Conservation (phyloP, 2,329 filamentous ascomycete genomes). For the Alternaria brassicae region DNA sequence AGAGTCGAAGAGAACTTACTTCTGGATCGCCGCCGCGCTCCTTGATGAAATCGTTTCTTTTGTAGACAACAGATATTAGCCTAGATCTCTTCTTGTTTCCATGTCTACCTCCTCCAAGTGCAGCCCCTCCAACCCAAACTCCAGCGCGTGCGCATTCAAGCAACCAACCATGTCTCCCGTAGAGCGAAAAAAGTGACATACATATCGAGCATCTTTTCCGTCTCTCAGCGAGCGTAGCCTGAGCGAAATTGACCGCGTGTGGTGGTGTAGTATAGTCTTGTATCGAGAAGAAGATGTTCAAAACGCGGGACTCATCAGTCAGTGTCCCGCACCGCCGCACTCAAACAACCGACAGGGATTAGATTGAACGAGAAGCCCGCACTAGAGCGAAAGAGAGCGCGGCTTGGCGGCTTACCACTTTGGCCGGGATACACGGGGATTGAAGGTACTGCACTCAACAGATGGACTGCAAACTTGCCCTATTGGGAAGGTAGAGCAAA, state of each 20-base stretch:
- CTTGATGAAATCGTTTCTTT: conserved; percentile 62
- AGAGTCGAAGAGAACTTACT: conserved; percentile 13
- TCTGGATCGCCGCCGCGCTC: conserved; percentile 92
- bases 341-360: conserved; percentile 13
- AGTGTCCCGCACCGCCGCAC: conserved; percentile 12
- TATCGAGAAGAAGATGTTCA: conserved; percentile 3
- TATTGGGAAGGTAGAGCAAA: background rate
- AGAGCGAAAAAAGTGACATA: conserved; percentile 9
- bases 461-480: background rate
- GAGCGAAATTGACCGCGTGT: conserved; percentile 22
- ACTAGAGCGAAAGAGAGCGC: conserved; percentile 1
- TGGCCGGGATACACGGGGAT: background rate
- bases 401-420: background rate
- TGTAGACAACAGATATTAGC: conserved; percentile 34
- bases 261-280: conserved; percentile 10
- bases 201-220: conserved; percentile 44
- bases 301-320: conserved; percentile 14
- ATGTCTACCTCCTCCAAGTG: background rate
- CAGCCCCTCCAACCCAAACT: conserved; percentile 4
- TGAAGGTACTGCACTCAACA: conserved; percentile 7
- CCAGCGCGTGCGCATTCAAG: background rate
- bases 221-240: background rate
- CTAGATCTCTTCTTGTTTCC: background rate
- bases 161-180: background rate
- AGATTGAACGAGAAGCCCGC: conserved; percentile 4